Evolutionary conservation across 2,329 filamentous ascomycete genomes (phyloP).

Genomic region (Hymenoscyphus albidus): DNA sequence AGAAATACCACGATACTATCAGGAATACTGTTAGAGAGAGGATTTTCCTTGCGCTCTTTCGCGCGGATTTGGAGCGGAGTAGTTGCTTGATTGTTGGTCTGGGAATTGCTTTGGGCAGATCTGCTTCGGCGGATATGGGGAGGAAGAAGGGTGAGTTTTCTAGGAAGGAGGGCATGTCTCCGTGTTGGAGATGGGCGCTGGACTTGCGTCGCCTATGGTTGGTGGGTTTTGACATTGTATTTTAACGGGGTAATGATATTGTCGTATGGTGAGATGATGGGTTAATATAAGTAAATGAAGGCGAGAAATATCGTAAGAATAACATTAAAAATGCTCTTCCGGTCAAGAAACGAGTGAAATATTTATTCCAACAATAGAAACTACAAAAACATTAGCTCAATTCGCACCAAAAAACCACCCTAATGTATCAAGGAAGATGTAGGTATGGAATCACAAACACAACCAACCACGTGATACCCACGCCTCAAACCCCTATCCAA

Average conservation of each 20-base stretch:
- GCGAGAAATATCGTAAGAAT: no score
- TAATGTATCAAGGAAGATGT: no score
- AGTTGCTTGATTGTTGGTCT: slow-evolving; percentile 37
- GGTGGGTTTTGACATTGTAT: not conserved
- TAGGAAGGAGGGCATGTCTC: slow-evolving; percentile 7
- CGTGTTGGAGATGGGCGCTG: not conserved
- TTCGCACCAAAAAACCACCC: no score
- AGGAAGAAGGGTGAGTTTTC: slow-evolving; percentile 14
- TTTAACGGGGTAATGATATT: not conserved
- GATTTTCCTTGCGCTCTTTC: slow-evolving; percentile 22
- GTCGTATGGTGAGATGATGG: not conserved
- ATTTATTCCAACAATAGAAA: no score
- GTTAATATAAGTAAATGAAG: no score
- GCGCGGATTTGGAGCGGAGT: slow-evolving; percentile 37
- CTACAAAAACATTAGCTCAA: no score
- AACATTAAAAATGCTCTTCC: no score
- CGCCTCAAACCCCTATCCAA: no score
- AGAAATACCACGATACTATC: slow-evolving; percentile 7
- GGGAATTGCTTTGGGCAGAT: slow-evolving; percentile 6
- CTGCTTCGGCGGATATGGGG: not conserved
- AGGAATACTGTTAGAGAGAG: slow-evolving; percentile 13
- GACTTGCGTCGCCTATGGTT: slow-evolving; percentile 10
- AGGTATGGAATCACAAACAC: no score
- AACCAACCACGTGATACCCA: no score
- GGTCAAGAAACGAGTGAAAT: no score